Evolutionary conservation across 208 protist species (phyloP), one percentile per base, ranked within the genome.

Genomic region (Herpetomonas muscarum): DNA sequence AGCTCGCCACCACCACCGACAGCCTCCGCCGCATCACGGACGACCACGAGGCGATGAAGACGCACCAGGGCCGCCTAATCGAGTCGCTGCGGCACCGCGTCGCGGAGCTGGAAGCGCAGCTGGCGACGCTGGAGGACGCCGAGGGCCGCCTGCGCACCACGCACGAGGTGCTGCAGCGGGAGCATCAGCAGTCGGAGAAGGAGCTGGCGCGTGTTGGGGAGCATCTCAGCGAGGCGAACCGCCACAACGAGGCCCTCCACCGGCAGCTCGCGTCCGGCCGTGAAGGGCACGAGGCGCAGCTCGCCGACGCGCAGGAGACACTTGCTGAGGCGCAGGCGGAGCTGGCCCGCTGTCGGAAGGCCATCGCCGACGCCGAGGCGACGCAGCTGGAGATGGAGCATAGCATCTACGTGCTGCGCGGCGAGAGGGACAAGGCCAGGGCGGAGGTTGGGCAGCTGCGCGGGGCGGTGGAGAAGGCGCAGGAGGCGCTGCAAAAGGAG

Each of bases 161-260:
- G 46, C 54, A 67, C 10, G 74, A 81, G 50, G 57, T 29, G 29
- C 44, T 36, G 54, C 67, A 67, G 48, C 66, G 74, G 3, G 61
- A 76, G 57, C 19, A 30, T 28, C 31, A 15, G 15, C 17, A 37
- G 30, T 45, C 47, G 47, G 52, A 54, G 48, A 24, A 26, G 21
- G 45, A 74, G 59, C 52, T 46, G 31, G 4, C 26, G 37, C 25
- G 73, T 25, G 36, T 81, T 61, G 37, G 67, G 50, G 57, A 75
- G 37, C 50, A 79, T 41, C 68, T 85, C 22, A 53, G 57, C 12
- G 66, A 60, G 25, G 62, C 67, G 19, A 85, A 86, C 64, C 62
- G 36, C 32, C 74, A 83, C 61, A 85, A 82, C 70, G 75, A 78
- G 28, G 46, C 60, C 41, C 67, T 87, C 10, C 68, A 83, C 56